Evolutionary conservation across 2,329 filamentous ascomycete species (phyloP).

Genomic region (Cryphonectria japonica): DNA sequence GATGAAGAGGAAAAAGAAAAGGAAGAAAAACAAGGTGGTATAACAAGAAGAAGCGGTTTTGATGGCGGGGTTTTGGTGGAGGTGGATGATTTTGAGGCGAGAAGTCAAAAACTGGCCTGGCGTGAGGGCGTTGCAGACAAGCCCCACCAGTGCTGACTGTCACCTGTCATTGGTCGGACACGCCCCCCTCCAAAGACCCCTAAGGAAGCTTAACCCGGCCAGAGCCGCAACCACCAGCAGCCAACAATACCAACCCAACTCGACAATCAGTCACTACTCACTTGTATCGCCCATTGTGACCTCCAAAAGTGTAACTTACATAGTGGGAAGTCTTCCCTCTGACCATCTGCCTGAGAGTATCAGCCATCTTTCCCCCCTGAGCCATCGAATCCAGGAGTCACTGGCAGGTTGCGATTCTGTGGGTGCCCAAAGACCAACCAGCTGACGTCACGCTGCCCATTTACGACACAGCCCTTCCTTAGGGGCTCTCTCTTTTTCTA

Average conservation of each 20-base stretch:
- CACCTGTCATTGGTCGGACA: slow-evolving; percentile 13
- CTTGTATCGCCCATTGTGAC: neutral
- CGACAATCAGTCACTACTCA: neutral
- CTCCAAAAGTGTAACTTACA: neutral
- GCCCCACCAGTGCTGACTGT: slow-evolving; percentile 9
- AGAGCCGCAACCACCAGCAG: neutral
- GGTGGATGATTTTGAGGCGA: slow-evolving; percentile 24
- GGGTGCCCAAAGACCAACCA: neutral
- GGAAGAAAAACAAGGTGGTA: slow-evolving; percentile 10
- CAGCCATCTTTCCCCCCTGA: neutral
- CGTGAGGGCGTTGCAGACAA: slow-evolving; percentile 12
- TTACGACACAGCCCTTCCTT: neutral
- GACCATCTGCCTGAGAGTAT: neutral
- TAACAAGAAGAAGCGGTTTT: slow-evolving; percentile 3
- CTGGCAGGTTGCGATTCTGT: neutral
- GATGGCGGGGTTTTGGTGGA: slow-evolving; percentile 26
- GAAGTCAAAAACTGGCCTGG: slow-evolving; percentile 15
- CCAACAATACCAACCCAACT: slow-evolving; percentile 5
- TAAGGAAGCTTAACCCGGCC: neutral
- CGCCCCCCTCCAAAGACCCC: neutral
- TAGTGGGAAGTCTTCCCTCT: neutral
- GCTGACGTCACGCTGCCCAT: slow-evolving; percentile 27
- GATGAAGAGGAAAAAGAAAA: slow-evolving; percentile 13
- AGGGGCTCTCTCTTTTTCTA: neutral
- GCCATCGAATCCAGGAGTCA: neutral